phyloP scores from a whole-genome alignment of 2,329 filamentous ascomycete species.

The Fusarium austroafricanum region DNA sequence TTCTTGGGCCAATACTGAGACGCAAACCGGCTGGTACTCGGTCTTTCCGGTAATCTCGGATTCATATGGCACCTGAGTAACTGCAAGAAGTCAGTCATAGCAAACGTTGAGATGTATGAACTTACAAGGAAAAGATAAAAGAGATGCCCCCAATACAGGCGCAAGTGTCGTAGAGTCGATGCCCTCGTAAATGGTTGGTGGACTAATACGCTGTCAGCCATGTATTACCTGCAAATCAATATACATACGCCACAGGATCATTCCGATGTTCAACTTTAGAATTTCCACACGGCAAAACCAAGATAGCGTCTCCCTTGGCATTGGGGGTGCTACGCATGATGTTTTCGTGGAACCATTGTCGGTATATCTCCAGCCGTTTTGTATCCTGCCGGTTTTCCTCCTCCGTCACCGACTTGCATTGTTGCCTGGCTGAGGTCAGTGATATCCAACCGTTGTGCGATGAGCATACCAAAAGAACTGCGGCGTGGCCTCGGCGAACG shows the following conservation, averaged over 20 bases:
- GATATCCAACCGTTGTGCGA: neutral
- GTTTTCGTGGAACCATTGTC: slow-evolving; percentile 49
- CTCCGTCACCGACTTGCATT: slow-evolving; percentile 31
- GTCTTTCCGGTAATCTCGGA: slow-evolving; percentile 45
- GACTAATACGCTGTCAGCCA: slow-evolving; percentile 41
- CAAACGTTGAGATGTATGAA: neutral
- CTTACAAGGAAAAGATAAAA: slow-evolving; percentile 53
- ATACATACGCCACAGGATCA: slow-evolving; percentile 43
- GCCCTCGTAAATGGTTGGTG: slow-evolving; percentile 42
- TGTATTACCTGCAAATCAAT: slow-evolving; percentile 5
- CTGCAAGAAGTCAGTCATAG: slow-evolving; percentile 35
- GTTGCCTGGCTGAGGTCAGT: slow-evolving; percentile 28
- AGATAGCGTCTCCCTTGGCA: slow-evolving; percentile 35
- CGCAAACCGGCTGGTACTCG: slow-evolving; percentile 49
- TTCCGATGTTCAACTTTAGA: slow-evolving; percentile 44
- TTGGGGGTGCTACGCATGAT: slow-evolving; percentile 41
- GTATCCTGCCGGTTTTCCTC: slow-evolving; percentile 19
- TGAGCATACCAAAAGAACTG: slow-evolving; percentile 47
- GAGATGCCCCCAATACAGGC: slow-evolving; percentile 47
- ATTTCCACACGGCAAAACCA: slow-evolving; percentile 47
- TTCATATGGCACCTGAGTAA: slow-evolving; percentile 48
- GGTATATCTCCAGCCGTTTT: slow-evolving; percentile 46
- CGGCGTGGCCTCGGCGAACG: slow-evolving; percentile 48
- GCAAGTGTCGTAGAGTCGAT: slow-evolving; percentile 46
- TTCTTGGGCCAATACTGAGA: slow-evolving; percentile 47